Base-by-base conservation (phyloP, 2,329 filamentous ascomycete genomes). In the Sporothrix pallida region DNA sequence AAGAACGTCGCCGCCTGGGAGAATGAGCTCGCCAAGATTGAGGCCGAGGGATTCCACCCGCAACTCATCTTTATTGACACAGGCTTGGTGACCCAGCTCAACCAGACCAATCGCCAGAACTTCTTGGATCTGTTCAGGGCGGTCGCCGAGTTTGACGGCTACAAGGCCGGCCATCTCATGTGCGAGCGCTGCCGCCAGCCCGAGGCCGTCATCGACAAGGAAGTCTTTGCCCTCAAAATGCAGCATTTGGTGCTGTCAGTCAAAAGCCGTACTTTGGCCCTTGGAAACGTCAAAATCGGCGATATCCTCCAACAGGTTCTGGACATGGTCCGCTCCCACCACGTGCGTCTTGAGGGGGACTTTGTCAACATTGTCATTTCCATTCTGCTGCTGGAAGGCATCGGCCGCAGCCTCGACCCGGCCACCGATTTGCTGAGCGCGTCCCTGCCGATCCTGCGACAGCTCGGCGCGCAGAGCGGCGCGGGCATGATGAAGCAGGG, bases 341-440 rank as follows among this genome's bases (percentile, higher is more conserved):
- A 99, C 80, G 96, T 99, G 3, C 88, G 96, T 9, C 88, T 99
- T 70, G 96, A 99, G 82, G 96, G 96, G 9, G 96, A 99, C 81
- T 99, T 98, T 80, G 94, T 99, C 80, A 99, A 99, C 80, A 96
- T 99, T 4, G 95, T 99, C 44, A 92, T 99, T 74, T 97, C 94
- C 74, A 98, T 98, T 71, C 84, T 99, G 48, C 86, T 99, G 1
- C 86, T 99, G 1, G 96, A 99, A 81, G 96, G 96, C 7, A 99
- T 98, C 79, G 96, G 96, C 0, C 88, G 96, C 75, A 93, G 87
- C 74, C 83, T 99, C 17, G 92, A 98, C 80, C 95, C 96, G 0
- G 87, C 95, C 71, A 85, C 98, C 65, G 96, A 99, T 82, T 85
- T 99, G 13, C 91, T 99, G 76, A 87, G 85, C 79, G 95, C 93